Base-by-base conservation (phyloP, 257 asterid genomes). In the Solanum infundibuliforme region DNA sequence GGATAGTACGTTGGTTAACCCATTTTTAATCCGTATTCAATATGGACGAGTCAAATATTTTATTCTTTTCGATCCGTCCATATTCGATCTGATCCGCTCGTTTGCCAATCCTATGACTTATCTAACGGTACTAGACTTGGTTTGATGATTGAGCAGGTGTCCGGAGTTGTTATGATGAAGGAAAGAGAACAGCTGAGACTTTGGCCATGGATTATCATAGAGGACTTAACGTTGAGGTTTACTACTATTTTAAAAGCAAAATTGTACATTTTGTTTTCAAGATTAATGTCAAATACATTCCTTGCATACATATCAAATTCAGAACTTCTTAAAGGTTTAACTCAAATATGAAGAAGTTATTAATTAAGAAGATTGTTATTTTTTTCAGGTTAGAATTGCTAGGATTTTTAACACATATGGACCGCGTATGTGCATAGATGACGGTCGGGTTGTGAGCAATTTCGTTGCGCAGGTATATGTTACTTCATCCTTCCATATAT, bases 401-500 rank as follows among this genome's bases (percentile, higher is more conserved):
- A 93, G 99, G 83, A 96, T 96, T 71, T 96, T 96, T 90, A 96
- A 96, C 93, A 95, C 99, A 2, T 96, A 96, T 31, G 99, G 99
- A 72, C 98, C 98, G 12, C 95, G 98, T 16, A 96, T 96, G 99
- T 93, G 99, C 94, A 91, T 94, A 12, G 98, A 96, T 72, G 99
- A 95, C 86, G 98, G 98, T 0, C 97, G 99, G 3, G 98, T 96
- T 20, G 99, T 96, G 16, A 96, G 98, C 97, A 96, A 96, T 88
- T 96, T 96, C 62, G 98, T 96, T 34, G 98, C 98, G 46, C 98
- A 95, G 98, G 99, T 96, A 43, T 65, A 86, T 48, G 31, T 14
- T 71, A 87, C 76, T 71, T 25, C 12, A 36, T 38, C 11, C 3
- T 23, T 76, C 6, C 34, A 76, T 76, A 12, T 23, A n/a, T 38